Evolutionary conservation across 805 yeast genomes (phyloP).

Genomic region (Suhomyces canberraensis): DNA sequence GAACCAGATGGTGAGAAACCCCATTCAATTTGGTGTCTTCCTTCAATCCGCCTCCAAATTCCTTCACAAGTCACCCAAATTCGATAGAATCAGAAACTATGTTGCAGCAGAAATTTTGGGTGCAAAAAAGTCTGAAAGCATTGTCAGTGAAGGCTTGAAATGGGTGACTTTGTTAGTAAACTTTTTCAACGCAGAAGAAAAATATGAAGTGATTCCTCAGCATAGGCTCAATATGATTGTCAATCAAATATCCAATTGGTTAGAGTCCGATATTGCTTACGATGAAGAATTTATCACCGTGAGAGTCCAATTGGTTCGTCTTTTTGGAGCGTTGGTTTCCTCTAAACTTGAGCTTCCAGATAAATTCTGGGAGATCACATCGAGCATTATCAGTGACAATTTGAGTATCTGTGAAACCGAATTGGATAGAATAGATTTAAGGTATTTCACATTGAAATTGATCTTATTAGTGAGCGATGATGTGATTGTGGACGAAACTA

Average conservation of each 20-base stretch:
- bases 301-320: slow-evolving; percentile 49
- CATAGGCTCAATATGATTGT: slow-evolving; percentile 66
- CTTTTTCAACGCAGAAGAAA: slow-evolving; percentile 33
- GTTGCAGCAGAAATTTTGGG: slow-evolving; percentile 68
- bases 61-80: slow-evolving; percentile 26
- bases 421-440: slow-evolving; percentile 40
- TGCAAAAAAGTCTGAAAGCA: slow-evolving; percentile 36
- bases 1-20: slow-evolving; percentile 25
- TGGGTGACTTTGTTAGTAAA: slow-evolving; percentile 48
- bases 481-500: slow-evolving; percentile 34
- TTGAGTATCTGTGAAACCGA: slow-evolving; percentile 40
- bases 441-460: slow-evolving; percentile 45
- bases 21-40: slow-evolving; percentile 27
- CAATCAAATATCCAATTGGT: slow-evolving; percentile 51
- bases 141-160: slow-evolving; percentile 41
- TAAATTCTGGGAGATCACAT: slow-evolving; percentile 35
- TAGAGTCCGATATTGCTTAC: slow-evolving; percentile 59
- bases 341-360: slow-evolving; percentile 21
- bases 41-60: slow-evolving; percentile 34
- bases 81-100: slow-evolving; percentile 55
- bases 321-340: slow-evolving; percentile 31
- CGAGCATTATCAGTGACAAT: slow-evolving; percentile 42
- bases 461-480: slow-evolving; percentile 16
- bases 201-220: slow-evolving; percentile 49
- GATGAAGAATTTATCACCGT: slow-evolving; percentile 50